Base-by-base conservation (phyloP, 164 flowering plant species). In the Saururus chinensis region DNA sequence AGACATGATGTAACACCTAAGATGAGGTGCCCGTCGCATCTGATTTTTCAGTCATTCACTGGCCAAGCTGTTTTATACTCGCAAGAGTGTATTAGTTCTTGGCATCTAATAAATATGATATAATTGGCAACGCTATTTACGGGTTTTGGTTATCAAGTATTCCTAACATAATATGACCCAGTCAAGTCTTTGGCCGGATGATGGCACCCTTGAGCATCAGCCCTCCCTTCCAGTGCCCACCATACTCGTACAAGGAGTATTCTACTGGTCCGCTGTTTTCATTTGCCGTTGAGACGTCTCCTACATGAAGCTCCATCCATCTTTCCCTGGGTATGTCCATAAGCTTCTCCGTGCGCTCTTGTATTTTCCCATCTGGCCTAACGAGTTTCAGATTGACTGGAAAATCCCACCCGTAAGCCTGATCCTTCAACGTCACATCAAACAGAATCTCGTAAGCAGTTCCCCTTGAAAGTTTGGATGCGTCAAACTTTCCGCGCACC, bases 221-320 rank as follows among this genome's bases (percentile, higher is more conserved):
- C 57, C 96, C 90, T 51, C 53, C 67, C 68, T 88, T 88, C 96
- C 92, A 86, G 9, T 61, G 19, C 19, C 88, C 85, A 12, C 75
- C 80, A 41, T 69, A 65, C 63, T 84, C 90, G 59, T 58, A 74
- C 71, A 84, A 19, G 4, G 78, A 76, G 60, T 83, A 67, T 40
- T 79, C 70, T 17, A 86, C 71, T 11, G 77, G 78, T 56, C 84
- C 88, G 1, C 19, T 41, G 20, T 70, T 66, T 7, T 59, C 69
- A 16, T 58, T 52, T 7, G 70, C 59, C 6, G 71, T 57, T 24
- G 9, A 55, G 52, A 84, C 67, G 57, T 77, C 76, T 0, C 89
- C 96, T 2, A 65, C 82, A 0, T 56, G 57, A 54, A 84, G 77
- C 53, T 77, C 76, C 14, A 82, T 61, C 93, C 89, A 84, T 55